Percentiles rank a stretch among this genome's conserved stretches.
phyloP scores from a whole-genome alignment of 2,329 filamentous ascomycete species.

The Aspergillus sp. region DNA sequence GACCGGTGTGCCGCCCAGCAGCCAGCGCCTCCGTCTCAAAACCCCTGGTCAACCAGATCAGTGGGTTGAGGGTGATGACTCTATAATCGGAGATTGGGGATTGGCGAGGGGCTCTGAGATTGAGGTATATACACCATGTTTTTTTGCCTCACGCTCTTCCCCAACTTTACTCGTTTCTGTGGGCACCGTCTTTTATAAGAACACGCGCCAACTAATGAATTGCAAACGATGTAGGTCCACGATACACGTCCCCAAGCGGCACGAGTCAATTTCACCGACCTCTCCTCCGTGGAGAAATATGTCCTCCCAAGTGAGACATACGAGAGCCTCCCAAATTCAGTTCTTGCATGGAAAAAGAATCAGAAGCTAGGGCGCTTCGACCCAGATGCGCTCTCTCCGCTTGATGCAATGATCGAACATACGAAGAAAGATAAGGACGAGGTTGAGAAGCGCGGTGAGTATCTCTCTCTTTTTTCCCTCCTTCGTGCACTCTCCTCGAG shows the following conservation, averaged over 20 bases:
- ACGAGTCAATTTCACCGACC: constrained; percentile 78
- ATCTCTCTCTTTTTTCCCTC: not conserved
- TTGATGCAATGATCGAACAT: constrained; percentile 69
- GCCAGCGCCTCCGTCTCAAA: constrained; percentile 74
- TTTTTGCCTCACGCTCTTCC: constrained; percentile 2
- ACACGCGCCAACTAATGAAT: not conserved
- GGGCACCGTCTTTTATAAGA: too few species aligned
- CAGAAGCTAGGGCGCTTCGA: constrained; percentile 96
- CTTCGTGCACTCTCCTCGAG: not conserved
- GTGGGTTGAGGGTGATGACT: constrained; percentile 70
- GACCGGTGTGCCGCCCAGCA: constrained; percentile 82
- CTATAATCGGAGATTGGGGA: constrained; percentile 55
- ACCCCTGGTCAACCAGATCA: constrained; percentile 59
- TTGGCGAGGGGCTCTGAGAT: constrained; percentile 45
- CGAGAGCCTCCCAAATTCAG: constrained; percentile 79
- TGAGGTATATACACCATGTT: constrained; percentile 33
- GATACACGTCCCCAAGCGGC: constrained; percentile 76
- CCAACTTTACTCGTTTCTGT: not conserved
- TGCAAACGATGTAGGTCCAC: constrained; percentile 57
- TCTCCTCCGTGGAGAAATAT: constrained; percentile 82
- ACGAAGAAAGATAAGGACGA: constrained; percentile 60
- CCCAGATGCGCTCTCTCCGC: constrained; percentile 72
- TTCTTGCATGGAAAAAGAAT: constrained; percentile 93
- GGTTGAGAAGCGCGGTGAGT: constrained; percentile 64
- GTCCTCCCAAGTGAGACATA: constrained; percentile 84